Base-by-base conservation (phyloP, 2,329 filamentous ascomycete genomes). In the Diaporthe citrichinensis region DNA sequence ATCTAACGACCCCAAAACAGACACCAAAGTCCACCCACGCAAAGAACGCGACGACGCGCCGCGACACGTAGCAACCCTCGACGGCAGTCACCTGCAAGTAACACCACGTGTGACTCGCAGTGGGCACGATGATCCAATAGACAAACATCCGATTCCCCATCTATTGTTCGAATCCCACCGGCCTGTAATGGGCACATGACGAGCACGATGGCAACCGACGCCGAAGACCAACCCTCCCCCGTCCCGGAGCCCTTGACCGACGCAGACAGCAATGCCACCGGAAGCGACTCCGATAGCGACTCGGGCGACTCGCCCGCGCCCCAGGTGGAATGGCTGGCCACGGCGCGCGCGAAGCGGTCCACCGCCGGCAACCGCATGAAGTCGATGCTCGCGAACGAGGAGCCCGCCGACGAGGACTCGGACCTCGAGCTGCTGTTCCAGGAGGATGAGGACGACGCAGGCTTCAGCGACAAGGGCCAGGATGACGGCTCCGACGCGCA, bases 361-460 rank as follows among this genome's bases (percentile, higher is more conserved):
- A 98, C 94, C 0, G 95, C 95, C 28, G 95, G 95, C 75, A 96
- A 95, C 82, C 92, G 95, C 78, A 94, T 98, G 89, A 92, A 94
- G 80, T 91, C 91, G 68, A 91, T 98, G 82, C 87, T 97, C 61
- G 92, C 94, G 72, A 92, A 93, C 78, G 94, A 95, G 81, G 92
- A 92, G 77, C 92, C 92, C 62, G 80, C 80, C 31, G 81, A 78
- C 72, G 80, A 82, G n/a, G 92, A 91, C 77, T 89, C 89, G 39
- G 76, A 93, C 69, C 88, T 95, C n/a, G 92, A 94, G 79, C 87
- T 94, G 2, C 88, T 95, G n/a, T 95, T 95, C 79, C 92, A 92
- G 77, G 93, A 94, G 81, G 92, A 93, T 76, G 94, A 91, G 74
- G 88, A 93, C 75, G 92, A 94, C 79, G 87, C 87, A 75, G 89